Evolutionary conservation across 192 early-diverging fungal species (phyloP).

Genomic region (Chytriomyces sp.): DNA sequence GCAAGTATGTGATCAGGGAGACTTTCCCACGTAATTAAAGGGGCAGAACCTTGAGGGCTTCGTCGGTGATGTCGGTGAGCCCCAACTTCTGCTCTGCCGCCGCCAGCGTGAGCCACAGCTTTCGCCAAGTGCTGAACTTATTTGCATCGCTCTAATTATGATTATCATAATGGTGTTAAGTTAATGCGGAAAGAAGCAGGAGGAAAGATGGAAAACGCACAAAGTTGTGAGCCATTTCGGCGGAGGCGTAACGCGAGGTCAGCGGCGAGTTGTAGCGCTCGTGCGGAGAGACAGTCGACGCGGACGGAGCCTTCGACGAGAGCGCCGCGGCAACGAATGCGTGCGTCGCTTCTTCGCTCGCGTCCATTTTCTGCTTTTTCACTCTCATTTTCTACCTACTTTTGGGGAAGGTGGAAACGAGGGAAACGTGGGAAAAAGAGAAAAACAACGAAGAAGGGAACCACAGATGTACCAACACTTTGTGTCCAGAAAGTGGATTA

Average conservation of each 20-base stretch:
- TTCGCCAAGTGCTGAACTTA: constrained; percentile 93
- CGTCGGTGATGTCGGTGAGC: constrained; percentile 81
- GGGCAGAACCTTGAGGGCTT: constrained; percentile 63
- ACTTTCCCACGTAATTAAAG: too few relatives aligned
- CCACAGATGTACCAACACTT: too few relatives aligned
- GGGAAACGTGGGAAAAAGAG: too few relatives aligned
- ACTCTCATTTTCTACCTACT: not conserved
- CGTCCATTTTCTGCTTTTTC: not conserved
- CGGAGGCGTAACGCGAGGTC: constrained; percentile 94
- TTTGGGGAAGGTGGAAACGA: not conserved
- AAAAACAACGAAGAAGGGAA: too few relatives aligned
- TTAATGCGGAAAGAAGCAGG: not conserved
- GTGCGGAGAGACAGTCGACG: constrained; percentile 55
- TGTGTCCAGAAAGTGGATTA: not conserved
- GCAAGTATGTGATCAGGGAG: too few relatives aligned
- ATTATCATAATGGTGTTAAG: too few relatives aligned
- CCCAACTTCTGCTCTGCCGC: constrained; percentile 84
- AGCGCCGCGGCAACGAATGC: constrained; percentile 18
- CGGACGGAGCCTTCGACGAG: constrained; percentile 23
- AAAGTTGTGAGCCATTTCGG: constrained; percentile 97
- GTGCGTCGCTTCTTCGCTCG: not conserved
- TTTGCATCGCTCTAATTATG: constrained; percentile 84
- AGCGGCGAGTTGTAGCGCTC: constrained; percentile 92
- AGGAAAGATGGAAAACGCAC: not conserved
- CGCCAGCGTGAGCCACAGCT: constrained; percentile 93